phyloP scores from a whole-genome alignment of 176 grass and related monocot genomes.

The Zoysia japonica region DNA sequence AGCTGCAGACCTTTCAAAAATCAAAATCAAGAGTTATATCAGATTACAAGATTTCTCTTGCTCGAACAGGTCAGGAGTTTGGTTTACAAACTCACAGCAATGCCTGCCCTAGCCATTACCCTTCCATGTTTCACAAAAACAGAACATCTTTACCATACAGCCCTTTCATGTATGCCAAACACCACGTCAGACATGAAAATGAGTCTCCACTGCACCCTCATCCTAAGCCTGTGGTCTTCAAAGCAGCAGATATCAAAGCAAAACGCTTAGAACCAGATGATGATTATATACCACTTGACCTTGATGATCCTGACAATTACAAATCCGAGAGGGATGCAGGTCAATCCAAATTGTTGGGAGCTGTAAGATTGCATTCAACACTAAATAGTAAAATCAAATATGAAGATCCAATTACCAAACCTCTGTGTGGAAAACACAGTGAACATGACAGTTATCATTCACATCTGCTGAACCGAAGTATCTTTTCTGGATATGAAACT shows the following conservation, averaged over 20 bases:
- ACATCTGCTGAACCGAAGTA: constrained; percentile 33
- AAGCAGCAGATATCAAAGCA: constrained; percentile 31
- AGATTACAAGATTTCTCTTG: constrained; percentile 55
- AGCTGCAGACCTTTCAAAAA: constrained; percentile 39
- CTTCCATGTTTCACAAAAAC: constrained; percentile 44
- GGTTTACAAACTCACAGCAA: constrained; percentile 17
- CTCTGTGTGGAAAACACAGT: constrained; percentile 25
- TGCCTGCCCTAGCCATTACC: background rate
- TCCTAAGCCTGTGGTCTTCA: constrained; percentile 35
- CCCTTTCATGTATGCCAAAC: constrained; percentile 32
- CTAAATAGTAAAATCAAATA: constrained; percentile 19
- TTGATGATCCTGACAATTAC: constrained; percentile 38
- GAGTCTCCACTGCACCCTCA: constrained; percentile 20
- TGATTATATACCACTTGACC: constrained; percentile 56
- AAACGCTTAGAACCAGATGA: constrained; percentile 30
- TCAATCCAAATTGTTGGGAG: constrained; percentile 13
- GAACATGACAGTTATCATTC: constrained; percentile 21
- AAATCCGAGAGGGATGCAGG: constrained; percentile 43
- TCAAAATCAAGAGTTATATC: constrained; percentile 41
- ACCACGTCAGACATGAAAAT: constrained; percentile 27
- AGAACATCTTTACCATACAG: constrained; percentile 26
- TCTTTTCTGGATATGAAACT: constrained; percentile 37
- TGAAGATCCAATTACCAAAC: constrained; percentile 42
- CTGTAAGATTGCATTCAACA: constrained; percentile 38
- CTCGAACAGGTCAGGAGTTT: constrained; percentile 31